Percentiles rank a stretch among this genome's conserved stretches.
These are phyloP conservation scores for Trametes maxima DNA, from an alignment of 768 basidiomycete species.

Conservation along the genomic window DNA sequence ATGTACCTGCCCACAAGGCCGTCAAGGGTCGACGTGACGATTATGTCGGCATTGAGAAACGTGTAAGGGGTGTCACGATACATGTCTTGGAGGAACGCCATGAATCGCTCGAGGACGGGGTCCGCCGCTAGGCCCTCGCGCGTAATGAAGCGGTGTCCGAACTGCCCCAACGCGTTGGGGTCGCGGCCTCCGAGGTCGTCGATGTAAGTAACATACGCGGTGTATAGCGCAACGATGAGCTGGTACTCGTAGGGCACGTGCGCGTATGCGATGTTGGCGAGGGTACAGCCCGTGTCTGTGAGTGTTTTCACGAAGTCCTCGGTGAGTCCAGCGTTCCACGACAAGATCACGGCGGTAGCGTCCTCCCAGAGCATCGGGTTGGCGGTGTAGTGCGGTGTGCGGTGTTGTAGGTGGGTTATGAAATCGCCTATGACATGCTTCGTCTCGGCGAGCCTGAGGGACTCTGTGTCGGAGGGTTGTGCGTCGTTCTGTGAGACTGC, in stretches of 20 bases:
- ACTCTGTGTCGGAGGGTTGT: too few relatives aligned
- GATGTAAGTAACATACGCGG: background rate
- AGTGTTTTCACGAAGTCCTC: background rate
- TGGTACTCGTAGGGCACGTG: background rate
- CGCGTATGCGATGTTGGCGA: background rate
- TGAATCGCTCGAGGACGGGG: background rate
- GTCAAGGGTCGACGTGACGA: conserved; percentile 37
- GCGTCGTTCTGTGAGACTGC: too few relatives aligned
- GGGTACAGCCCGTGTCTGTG: background rate
- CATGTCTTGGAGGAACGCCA: background rate
- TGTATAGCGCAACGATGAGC: background rate
- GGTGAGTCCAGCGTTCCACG: background rate
- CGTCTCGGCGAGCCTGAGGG: too few relatives aligned
- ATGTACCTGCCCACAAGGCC: conserved; percentile 38
- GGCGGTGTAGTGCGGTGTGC: too few relatives aligned
- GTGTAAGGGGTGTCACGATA: conserved; percentile 32
- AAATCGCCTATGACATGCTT: too few relatives aligned
- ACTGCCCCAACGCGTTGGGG: background rate
- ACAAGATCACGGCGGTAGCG: background rate
- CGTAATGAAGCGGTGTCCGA: background rate
- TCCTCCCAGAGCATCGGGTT: conserved; percentile 34
- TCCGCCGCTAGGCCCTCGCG: background rate
- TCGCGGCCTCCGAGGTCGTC: background rate
- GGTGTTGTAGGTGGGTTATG: too few relatives aligned
- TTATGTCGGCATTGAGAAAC: conserved; percentile 29